These are phyloP conservation scores for Salix purpurea DNA, from an alignment of 345 rosid species.

Conservation along the genomic window DNA sequence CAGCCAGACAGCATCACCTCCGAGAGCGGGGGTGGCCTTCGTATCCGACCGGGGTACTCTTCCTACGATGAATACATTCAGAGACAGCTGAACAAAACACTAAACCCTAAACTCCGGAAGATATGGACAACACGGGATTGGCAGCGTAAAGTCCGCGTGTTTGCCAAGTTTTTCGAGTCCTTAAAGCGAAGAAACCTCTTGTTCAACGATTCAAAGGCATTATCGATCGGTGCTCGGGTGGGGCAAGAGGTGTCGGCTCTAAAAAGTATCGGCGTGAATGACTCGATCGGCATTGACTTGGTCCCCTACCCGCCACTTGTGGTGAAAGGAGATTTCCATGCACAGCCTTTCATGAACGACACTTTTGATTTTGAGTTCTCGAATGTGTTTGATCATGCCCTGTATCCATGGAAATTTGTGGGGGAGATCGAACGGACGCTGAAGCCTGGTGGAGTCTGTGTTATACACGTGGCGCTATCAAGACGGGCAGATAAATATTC, in stretches of 20 bases:
- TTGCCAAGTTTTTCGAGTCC: constrained; percentile 24
- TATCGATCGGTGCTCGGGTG: constrained; percentile 41
- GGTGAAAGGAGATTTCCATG: constrained; percentile 37
- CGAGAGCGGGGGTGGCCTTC: constrained; percentile 17
- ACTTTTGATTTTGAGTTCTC: constrained; percentile 44
- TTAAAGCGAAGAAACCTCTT: constrained; percentile 23
- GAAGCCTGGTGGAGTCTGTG: constrained; percentile 34
- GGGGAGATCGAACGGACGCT: constrained; percentile 43
- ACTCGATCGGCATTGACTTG: constrained; percentile 37
- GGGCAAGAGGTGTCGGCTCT: constrained; percentile 43
- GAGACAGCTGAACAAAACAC: constrained; percentile 37
- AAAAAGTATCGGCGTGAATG: constrained; percentile 22
- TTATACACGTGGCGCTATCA: constrained; percentile 32
- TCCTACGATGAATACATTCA: constrained; percentile 34
- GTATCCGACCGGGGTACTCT: constrained; percentile 36
- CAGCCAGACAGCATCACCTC: background rate
- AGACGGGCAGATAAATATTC: constrained; percentile 40
- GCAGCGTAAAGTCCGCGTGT: constrained; percentile 37
- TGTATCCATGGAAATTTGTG: constrained; percentile 32
- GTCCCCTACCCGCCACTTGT: constrained; percentile 42
- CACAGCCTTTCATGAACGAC: constrained; percentile 34
- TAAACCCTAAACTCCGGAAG: constrained; percentile 37
- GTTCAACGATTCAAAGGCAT: constrained; percentile 21
- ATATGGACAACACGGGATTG: constrained; percentile 42
- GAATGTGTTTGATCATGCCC: constrained; percentile 42